Evolutionary conservation across 768 basidiomycete species (phyloP).

Genomic region (Mycena crocata): DNA sequence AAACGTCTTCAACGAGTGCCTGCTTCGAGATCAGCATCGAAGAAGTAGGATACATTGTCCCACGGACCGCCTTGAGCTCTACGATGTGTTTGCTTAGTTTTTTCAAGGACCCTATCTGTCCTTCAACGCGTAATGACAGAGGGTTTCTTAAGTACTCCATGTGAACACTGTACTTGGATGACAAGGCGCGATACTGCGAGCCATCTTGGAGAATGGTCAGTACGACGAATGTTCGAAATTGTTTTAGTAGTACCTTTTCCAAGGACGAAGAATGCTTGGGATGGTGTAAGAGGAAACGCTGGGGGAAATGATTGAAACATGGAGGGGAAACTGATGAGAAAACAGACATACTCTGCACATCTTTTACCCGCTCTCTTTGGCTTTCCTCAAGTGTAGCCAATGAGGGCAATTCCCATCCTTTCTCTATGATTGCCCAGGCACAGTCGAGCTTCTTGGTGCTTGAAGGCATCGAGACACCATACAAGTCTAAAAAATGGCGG

Average conservation of each 20-base stretch:
- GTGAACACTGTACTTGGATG: conserved; percentile 70
- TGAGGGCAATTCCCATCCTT: conserved; percentile 78
- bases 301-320: conserved; percentile 10
- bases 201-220: conserved; percentile 63
- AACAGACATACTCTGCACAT: conserved; percentile 58
- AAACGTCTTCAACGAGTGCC: conserved; percentile 52
- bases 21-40: conserved; percentile 35
- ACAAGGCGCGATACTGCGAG: conserved; percentile 66
- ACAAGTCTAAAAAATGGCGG: conserved; percentile 61
- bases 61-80: conserved; percentile 61
- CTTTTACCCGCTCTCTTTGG: conserved; percentile 61
- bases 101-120: conserved; percentile 63
- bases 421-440: conserved; percentile 68
- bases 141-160: conserved; percentile 69
- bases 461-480: conserved; percentile 51
- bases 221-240: not conserved
- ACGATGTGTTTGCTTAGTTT: conserved; percentile 59
- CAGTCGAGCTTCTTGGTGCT: conserved; percentile 53
- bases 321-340: conserved; percentile 7
- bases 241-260: conserved; percentile 65
- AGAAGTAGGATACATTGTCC: not conserved
- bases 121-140: conserved; percentile 69
- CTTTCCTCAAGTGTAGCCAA: conserved; percentile 62
- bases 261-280: conserved; percentile 75
- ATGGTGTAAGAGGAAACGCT: conserved; percentile 70